phyloP scores from a whole-genome alignment of 148 eudicot species.

The Silene uniflora region DNA sequence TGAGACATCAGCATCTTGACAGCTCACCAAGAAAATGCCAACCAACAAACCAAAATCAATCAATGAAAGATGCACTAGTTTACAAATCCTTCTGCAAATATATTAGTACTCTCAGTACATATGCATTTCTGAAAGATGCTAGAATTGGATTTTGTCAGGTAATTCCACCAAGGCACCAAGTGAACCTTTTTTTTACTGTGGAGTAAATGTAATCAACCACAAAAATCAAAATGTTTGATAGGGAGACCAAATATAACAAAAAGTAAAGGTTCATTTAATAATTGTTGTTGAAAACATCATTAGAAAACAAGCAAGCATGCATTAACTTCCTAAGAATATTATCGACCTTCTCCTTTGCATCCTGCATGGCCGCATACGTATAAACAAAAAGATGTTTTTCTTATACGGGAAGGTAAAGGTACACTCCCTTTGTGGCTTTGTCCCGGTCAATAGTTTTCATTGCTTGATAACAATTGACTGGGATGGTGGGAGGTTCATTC shows the following conservation, averaged over 20 bases:
- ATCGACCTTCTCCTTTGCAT: too few relatives aligned
- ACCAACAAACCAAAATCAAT: neutral
- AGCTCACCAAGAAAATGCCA: constrained; percentile 21
- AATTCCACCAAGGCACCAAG: neutral
- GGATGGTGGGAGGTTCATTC: too few relatives aligned
- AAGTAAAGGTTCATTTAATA: neutral
- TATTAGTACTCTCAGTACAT: neutral
- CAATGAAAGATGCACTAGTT: neutral
- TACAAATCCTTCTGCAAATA: neutral
- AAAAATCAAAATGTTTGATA: neutral
- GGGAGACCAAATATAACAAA: neutral
- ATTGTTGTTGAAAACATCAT: neutral
- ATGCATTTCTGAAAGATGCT: neutral
- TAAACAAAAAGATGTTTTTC: neutral
- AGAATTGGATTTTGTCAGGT: neutral
- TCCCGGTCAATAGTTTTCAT: too few relatives aligned
- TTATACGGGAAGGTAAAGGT: too few relatives aligned
- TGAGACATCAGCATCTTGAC: constrained; percentile 33
- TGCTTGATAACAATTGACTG: too few relatives aligned
- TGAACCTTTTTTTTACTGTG: neutral
- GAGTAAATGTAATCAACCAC: neutral
- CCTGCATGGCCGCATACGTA: too few relatives aligned
- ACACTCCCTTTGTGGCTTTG: too few relatives aligned
- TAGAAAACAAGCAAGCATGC: neutral
- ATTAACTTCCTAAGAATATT: too few relatives aligned